Conservation (phyloP, 176 grass and related monocot genomes). For the Carex pumila region DNA sequence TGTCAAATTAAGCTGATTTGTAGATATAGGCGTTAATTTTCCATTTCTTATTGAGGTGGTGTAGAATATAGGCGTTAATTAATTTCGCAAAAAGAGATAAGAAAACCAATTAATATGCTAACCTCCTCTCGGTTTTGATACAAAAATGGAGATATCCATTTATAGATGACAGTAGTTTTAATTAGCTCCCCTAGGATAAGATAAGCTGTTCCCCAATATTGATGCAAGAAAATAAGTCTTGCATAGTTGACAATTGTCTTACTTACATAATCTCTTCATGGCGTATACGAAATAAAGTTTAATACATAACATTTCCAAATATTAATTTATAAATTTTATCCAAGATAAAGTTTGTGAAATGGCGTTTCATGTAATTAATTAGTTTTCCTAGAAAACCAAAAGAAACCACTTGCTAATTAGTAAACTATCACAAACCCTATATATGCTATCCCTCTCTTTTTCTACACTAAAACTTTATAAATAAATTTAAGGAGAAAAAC, state of each 20-base stretch:
- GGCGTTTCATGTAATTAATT: not conserved
- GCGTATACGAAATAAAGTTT: not conserved
- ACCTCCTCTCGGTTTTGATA: not conserved
- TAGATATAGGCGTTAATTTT: no score
- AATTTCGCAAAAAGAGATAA: not conserved
- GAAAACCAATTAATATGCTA: not conserved
- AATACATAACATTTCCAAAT: not conserved
- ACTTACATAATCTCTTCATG: not conserved
- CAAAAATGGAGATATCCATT: not conserved
- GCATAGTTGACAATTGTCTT: not conserved
- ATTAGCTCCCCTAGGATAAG: not conserved
- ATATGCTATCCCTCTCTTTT: not conserved
- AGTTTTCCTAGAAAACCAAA: not conserved
- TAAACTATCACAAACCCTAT: not conserved
- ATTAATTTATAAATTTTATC: no score
- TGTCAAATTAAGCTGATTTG: not conserved
- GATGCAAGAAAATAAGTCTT: not conserved
- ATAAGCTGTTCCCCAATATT: not conserved
- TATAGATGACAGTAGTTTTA: not conserved
- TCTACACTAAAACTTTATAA: not conserved
- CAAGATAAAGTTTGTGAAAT: not conserved
- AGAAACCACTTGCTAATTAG: not conserved
- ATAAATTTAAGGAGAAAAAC: not conserved
- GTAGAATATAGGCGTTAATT: not conserved
- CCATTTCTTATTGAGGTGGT: not conserved